A percentile compares a stretch with the other conserved stretches of the same genome.
These are phyloP conservation scores for Davidsoniella neocaledoniae DNA, from an alignment of 2,329 filamentous ascomycete genomes.

Conservation along the genomic window DNA sequence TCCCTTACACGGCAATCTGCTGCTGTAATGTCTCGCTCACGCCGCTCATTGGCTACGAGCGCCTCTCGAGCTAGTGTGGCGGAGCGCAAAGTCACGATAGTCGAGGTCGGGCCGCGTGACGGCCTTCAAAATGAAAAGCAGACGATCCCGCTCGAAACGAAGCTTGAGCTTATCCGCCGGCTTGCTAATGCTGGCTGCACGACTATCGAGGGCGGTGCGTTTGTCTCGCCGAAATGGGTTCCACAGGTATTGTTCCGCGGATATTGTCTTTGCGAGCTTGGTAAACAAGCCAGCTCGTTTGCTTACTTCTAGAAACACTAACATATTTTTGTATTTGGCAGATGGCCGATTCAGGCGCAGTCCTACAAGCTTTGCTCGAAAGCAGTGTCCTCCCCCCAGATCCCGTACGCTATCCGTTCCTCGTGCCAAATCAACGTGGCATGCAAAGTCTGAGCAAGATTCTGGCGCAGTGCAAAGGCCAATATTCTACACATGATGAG, in stretches of 20 bases:
- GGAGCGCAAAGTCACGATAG: slow-evolving; percentile 41
- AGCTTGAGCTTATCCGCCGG: slow-evolving; percentile 57
- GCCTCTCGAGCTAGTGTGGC: not conserved
- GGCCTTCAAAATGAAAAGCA: slow-evolving; percentile 76
- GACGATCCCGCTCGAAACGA: slow-evolving; percentile 51
- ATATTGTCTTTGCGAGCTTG: not conserved
- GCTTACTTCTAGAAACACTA: not conserved
- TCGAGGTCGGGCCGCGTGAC: slow-evolving; percentile 73
- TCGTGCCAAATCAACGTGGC: slow-evolving; percentile 62
- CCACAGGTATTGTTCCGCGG: slow-evolving; percentile 46
- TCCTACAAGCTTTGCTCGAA: slow-evolving; percentile 51
- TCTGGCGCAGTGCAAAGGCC: slow-evolving; percentile 32
- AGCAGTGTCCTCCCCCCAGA: slow-evolving; percentile 34
- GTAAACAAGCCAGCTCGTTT: not conserved
- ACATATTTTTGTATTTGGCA: slow-evolving; percentile 18
- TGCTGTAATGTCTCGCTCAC: not conserved
- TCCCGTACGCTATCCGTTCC: slow-evolving; percentile 60
- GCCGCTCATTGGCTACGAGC: slow-evolving; percentile 7
- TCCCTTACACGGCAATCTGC: not conserved
- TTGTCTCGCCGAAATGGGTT: slow-evolving; percentile 72
- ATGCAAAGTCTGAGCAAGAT: slow-evolving; percentile 43
- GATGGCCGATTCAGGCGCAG: slow-evolving; percentile 67
- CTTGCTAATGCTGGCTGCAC: slow-evolving; percentile 51
- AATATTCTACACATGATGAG: slow-evolving; percentile 35
- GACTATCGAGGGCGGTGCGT: slow-evolving; percentile 66